These are phyloP conservation scores for Castanea sativa DNA, from an alignment of 306 rosid genomes.

Conservation along the genomic window DNA sequence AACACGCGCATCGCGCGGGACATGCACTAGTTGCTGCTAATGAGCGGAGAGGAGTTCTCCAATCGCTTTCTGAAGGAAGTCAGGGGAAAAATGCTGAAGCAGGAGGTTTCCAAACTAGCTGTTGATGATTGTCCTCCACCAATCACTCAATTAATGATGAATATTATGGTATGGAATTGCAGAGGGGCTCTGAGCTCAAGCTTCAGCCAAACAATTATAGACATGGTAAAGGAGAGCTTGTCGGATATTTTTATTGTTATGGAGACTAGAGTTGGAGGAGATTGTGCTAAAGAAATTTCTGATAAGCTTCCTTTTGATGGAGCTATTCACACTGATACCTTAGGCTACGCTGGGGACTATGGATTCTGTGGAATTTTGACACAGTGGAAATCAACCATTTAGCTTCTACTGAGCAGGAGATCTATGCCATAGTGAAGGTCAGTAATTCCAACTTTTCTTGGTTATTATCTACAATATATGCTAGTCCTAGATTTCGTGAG, in stretches of 20 bases:
- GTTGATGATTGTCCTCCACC: too few species aligned
- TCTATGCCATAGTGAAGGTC: background rate
- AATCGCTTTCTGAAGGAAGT: too few species aligned
- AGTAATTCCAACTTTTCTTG: background rate
- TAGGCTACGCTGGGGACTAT: background rate
- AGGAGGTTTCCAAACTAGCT: too few species aligned
- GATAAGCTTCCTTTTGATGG: background rate
- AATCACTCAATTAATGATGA: background rate
- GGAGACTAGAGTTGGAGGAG: background rate
- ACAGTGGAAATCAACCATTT: background rate
- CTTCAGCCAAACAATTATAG: too few species aligned
- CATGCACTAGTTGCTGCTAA: too few species aligned
- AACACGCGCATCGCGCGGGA: too few species aligned
- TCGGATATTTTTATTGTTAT: background rate
- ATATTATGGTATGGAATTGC: background rate
- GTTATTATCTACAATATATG: background rate
- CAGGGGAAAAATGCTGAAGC: too few species aligned
- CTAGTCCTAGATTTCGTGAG: background rate
- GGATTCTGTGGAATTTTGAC: background rate
- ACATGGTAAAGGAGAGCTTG: too few species aligned
- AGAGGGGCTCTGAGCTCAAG: background rate
- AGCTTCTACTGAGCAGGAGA: background rate
- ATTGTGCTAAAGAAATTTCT: background rate
- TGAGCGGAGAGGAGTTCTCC: too few species aligned
- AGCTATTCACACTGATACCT: background rate